These are phyloP conservation scores for Alternaria arbusti DNA, from an alignment of 2,329 filamentous ascomycete genomes.

Conservation along the genomic window DNA sequence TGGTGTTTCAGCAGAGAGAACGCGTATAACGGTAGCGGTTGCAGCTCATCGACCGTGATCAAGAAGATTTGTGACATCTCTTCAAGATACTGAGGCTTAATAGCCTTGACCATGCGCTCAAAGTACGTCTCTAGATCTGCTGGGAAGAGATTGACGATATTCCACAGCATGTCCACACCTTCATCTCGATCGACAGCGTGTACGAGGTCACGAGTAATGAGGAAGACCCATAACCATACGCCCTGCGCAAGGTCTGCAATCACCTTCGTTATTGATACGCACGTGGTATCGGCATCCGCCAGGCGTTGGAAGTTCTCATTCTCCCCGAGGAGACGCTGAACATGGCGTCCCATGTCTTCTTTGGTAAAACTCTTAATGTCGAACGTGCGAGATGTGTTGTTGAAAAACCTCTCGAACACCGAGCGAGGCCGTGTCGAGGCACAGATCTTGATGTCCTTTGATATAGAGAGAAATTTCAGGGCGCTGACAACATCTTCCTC, in stretches of 20 bases:
- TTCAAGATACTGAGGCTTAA: slow-evolving; percentile 9
- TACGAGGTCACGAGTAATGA: slow-evolving; percentile 9
- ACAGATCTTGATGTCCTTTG: slow-evolving; percentile 11
- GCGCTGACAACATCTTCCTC: slow-evolving; percentile 5
- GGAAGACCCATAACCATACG: slow-evolving; percentile 27
- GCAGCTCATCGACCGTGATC: not conserved
- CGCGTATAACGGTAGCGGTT: slow-evolving; percentile 13
- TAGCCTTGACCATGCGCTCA: slow-evolving; percentile 11
- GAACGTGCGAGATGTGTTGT: not conserved
- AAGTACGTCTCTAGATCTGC: slow-evolving; percentile 21
- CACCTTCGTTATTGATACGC: not conserved
- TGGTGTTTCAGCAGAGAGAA: slow-evolving; percentile 14
- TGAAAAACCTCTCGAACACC: slow-evolving; percentile 8
- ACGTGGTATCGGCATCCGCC: not conserved
- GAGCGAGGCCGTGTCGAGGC: slow-evolving; percentile 12
- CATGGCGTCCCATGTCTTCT: slow-evolving; percentile 1
- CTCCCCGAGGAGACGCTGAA: not conserved
- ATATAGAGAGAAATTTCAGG: not conserved
- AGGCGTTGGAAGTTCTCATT: not conserved
- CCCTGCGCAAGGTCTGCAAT: slow-evolving; percentile 17
- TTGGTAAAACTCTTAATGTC: slow-evolving; percentile 1
- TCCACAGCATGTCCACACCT: slow-evolving; percentile 6
- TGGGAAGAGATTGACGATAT: slow-evolving; percentile 15
- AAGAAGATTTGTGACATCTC: slow-evolving; percentile 22
- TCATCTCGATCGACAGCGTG: slow-evolving; percentile 3